phyloP scores from a whole-genome alignment of 495 filamentous ascomycete species.

The Hamigera avellanea region DNA sequence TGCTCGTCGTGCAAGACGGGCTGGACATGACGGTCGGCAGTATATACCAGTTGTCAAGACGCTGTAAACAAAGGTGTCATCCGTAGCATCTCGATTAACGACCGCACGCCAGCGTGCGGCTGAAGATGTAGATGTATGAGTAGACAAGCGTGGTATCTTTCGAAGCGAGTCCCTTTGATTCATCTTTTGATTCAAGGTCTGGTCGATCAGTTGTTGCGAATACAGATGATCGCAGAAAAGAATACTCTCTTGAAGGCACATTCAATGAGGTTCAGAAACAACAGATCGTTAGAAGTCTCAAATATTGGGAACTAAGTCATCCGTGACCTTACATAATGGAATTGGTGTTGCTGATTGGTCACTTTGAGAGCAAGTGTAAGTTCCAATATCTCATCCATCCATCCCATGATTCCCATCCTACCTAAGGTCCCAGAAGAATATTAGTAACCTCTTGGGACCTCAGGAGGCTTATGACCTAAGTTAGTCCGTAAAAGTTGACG shows the following conservation, averaged over 20 bases:
- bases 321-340: conserved; percentile 3
- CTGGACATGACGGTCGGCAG: conserved; percentile 49
- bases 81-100: conserved; percentile 35
- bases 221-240: too few species aligned
- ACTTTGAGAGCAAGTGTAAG: conserved; percentile 17
- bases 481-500: too few species aligned
- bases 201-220: too few species aligned
- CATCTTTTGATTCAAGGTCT: too few species aligned
- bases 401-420: too few species aligned
- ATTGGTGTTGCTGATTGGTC: conserved; percentile 18
- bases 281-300: too few species aligned
- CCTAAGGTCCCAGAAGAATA: too few species aligned
- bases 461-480: too few species aligned
- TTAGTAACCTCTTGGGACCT: too few species aligned
- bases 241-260: too few species aligned
- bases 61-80: conserved; percentile 46
- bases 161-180: conserved; percentile 1
- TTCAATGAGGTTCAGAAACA: too few species aligned
- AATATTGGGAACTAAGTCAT: not conserved
- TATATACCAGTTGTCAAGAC: conserved; percentile 54
- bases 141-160: conserved; percentile 17
- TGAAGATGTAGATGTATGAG: conserved; percentile 8
- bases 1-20: conserved; percentile 48
- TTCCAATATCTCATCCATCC: too few species aligned
- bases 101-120: conserved; percentile 46